Conservation (phyloP, 441 rosid species). For the Gossypium laxum region DNA sequence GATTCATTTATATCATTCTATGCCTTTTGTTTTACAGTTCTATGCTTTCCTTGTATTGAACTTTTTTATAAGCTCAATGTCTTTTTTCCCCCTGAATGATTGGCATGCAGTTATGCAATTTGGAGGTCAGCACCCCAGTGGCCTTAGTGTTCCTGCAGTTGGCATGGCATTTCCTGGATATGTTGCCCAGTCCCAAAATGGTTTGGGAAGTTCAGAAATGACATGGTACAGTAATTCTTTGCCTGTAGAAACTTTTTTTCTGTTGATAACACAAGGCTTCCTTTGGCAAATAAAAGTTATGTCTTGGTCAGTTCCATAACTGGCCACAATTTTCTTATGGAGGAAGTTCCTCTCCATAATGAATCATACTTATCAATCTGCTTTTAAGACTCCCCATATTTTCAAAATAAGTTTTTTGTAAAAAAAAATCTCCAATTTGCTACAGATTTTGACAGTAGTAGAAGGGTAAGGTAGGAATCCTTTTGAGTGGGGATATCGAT, state of each 20-base stretch:
- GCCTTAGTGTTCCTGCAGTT: slow-evolving; percentile 72
- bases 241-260: background rate
- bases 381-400: background rate
- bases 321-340: background rate
- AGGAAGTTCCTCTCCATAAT: background rate
- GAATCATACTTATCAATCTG: background rate
- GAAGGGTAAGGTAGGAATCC: background rate
- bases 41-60: background rate
- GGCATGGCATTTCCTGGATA: slow-evolving; percentile 99
- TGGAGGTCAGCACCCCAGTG: slow-evolving; percentile 81
- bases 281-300: background rate
- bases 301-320: background rate
- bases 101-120: slow-evolving; percentile 65
- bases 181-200: slow-evolving; percentile 77
- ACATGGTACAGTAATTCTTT: slow-evolving; percentile 47
- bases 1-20: background rate
- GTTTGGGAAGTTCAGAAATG: slow-evolving; percentile 83
- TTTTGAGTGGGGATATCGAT: background rate
- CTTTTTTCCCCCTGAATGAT: slow-evolving; percentile 4
- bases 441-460: background rate
- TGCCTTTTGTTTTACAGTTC: background rate
- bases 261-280: slow-evolving; percentile 4
- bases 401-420: background rate
- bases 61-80: background rate
- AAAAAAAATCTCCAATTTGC: background rate